A percentile compares a stretch with the other conserved stretches of the same genome.
Evolutionary conservation across 2,329 filamentous ascomycete species (phyloP).

Genomic region (Fusarium foetens): DNA sequence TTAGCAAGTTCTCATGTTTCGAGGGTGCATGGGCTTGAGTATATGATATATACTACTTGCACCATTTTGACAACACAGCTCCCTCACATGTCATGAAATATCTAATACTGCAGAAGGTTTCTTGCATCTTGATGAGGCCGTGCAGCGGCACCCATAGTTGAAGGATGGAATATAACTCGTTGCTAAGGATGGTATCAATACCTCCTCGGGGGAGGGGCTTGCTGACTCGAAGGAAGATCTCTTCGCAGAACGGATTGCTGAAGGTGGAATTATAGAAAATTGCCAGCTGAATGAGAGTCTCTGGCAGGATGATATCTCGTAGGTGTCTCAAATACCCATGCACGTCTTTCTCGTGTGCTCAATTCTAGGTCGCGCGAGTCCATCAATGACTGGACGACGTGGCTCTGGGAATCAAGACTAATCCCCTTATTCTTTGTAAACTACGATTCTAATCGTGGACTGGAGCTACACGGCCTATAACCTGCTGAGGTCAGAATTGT

Average conservation of each 20-base stretch:
- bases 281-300: no score
- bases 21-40: not conserved
- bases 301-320: not conserved
- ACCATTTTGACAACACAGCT: not conserved
- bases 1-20: not conserved
- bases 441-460: accelerated
- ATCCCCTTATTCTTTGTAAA: no score
- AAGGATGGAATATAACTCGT: not conserved
- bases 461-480: no score
- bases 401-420: not conserved
- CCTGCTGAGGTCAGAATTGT: accelerated
- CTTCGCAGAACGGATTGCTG: not conserved
- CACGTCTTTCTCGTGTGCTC: not conserved
- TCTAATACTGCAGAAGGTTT: accelerated
- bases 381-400: not conserved
- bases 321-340: no score
- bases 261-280: not conserved
- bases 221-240: not conserved
- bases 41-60: no score
- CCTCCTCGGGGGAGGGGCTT: not conserved
- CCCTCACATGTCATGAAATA: accelerated
- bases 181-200: not conserved
- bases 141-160: not conserved
- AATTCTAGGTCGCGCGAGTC: not conserved
- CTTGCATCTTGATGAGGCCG: accelerated